Evolutionary conservation across 495 filamentous ascomycete species (phyloP).

Genomic region (Hypoxylon rickii): DNA sequence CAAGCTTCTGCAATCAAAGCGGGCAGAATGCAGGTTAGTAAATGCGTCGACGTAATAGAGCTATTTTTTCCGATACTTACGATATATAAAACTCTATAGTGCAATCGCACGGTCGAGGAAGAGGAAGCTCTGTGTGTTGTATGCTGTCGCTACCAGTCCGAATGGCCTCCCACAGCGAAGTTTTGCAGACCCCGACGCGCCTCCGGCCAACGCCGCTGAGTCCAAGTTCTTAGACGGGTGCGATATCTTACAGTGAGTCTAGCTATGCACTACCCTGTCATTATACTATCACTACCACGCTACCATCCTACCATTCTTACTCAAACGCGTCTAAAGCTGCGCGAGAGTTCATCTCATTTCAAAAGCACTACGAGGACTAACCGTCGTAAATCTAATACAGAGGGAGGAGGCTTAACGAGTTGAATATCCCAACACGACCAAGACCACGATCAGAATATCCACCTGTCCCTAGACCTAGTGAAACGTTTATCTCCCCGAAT

Average conservation of each 20-base stretch:
- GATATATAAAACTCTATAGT: slow-evolving; percentile 53
- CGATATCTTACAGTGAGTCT: slow-evolving; percentile 76
- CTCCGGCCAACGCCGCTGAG: slow-evolving; percentile 56
- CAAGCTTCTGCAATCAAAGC: slow-evolving; percentile 59
- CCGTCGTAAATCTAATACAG: slow-evolving; percentile 54
- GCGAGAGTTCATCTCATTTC: slow-evolving; percentile 24
- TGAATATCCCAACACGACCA: slow-evolving; percentile 65
- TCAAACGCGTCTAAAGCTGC: slow-evolving; percentile 21
- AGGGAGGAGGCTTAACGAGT: slow-evolving; percentile 71
- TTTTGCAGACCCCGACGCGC: slow-evolving; percentile 51
- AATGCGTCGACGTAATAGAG: slow-evolving; percentile 44
- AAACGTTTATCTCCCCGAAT: slow-evolving; percentile 7
- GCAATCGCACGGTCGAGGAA: slow-evolving; percentile 77
- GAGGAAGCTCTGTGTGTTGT: slow-evolving; percentile 83
- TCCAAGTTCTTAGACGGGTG: slow-evolving; percentile 72
- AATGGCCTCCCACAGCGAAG: slow-evolving; percentile 50
- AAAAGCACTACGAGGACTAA: too few species aligned
- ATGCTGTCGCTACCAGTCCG: slow-evolving; percentile 59
- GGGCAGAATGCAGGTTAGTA: slow-evolving; percentile 54
- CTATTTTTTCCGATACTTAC: slow-evolving; percentile 51
- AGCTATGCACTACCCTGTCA: too few species aligned
- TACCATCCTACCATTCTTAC: slow-evolving; percentile 13
- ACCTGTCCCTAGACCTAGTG: slow-evolving; percentile 12
- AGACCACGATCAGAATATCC: slow-evolving; percentile 43
- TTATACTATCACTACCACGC: too few species aligned